Evolutionary conservation across 2,329 filamentous ascomycete genomes (phyloP).

Genomic region (Aspergillus bombycis): DNA sequence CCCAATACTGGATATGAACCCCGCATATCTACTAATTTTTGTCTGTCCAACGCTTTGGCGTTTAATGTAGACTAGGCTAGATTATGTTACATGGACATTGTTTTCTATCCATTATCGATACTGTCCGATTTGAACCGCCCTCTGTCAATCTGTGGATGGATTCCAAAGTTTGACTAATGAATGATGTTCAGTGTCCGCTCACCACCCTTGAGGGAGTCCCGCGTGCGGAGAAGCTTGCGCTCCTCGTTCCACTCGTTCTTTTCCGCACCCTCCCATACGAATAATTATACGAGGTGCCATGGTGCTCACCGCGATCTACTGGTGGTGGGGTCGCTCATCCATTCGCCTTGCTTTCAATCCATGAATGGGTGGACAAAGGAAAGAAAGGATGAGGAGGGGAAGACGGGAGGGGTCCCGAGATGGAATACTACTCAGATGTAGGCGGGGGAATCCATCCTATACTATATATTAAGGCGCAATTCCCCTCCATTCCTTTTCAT

Average conservation of each 20-base stretch:
- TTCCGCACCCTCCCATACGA: constrained; percentile 5
- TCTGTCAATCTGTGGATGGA: constrained; percentile 3
- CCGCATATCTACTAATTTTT: neutral
- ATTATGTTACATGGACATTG: neutral
- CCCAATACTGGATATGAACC: neutral
- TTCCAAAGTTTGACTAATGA: constrained; percentile 8
- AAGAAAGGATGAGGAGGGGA: constrained; percentile 7
- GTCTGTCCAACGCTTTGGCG: neutral
- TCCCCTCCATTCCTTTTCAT: constrained; percentile 15
- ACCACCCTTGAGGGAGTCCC: constrained; percentile 1
- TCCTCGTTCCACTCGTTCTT: constrained; percentile 6
- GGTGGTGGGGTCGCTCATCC: constrained; percentile 4
- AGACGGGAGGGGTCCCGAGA: neutral
- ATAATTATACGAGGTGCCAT: constrained; percentile 4
- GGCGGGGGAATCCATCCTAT: neutral
- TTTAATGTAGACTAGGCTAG: neutral
- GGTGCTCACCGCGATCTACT: constrained; percentile 3
- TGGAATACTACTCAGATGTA: too few species aligned
- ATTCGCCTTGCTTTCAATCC: neutral
- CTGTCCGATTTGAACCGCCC: neutral
- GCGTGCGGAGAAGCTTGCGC: constrained; percentile 17
- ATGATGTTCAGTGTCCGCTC: neutral
- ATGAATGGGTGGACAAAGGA: neutral
- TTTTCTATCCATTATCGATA: neutral
- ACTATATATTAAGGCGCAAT: constrained; percentile 24